Evolutionary conservation across 768 basidiomycete species (phyloP).

Genomic region (Fistulinella prunicolor): DNA sequence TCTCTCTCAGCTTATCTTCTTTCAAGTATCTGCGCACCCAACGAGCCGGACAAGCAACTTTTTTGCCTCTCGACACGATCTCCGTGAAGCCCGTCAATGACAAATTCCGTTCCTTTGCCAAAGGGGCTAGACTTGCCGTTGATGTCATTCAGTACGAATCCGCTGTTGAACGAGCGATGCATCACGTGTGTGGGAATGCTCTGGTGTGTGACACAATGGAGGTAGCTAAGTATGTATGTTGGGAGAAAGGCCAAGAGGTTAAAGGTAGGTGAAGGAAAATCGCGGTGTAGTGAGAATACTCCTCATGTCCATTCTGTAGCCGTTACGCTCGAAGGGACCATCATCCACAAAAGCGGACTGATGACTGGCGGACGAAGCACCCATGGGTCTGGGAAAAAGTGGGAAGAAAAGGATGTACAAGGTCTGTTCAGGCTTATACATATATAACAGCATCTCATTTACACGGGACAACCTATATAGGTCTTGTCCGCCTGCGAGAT

Average conservation of each 20-base stretch:
- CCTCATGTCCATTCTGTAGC: conserved; percentile 44
- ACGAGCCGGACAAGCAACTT: conserved; percentile 93
- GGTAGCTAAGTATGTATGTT: conserved; percentile 85
- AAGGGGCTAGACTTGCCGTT: conserved; percentile 81
- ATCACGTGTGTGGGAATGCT: conserved; percentile 93
- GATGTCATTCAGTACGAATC: conserved; percentile 84
- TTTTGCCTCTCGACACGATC: conserved; percentile 97
- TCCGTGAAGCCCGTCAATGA: conserved; percentile 92
- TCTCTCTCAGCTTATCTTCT: background rate
- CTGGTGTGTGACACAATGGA: conserved; percentile 96
- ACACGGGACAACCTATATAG: conserved; percentile 24
- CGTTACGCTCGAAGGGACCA: conserved; percentile 93
- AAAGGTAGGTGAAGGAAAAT: conserved; percentile 78
- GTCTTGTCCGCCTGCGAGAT: conserved; percentile 62
- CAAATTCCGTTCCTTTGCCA: conserved; percentile 88
- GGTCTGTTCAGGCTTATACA: conserved; percentile 47
- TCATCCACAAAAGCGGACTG: conserved; percentile 96
- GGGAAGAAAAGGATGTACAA: conserved; percentile 93
- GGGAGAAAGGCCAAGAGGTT: conserved; percentile 93
- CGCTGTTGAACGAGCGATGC: conserved; percentile 89
- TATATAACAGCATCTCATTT: conserved; percentile 25
- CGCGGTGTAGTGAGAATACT: background rate
- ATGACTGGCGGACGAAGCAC: conserved; percentile 94
- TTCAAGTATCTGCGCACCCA: conserved; percentile 89
- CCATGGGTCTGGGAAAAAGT: conserved; percentile 75